Evolutionary conservation across 805 yeast species (phyloP).

Genomic region (Candida maris): DNA sequence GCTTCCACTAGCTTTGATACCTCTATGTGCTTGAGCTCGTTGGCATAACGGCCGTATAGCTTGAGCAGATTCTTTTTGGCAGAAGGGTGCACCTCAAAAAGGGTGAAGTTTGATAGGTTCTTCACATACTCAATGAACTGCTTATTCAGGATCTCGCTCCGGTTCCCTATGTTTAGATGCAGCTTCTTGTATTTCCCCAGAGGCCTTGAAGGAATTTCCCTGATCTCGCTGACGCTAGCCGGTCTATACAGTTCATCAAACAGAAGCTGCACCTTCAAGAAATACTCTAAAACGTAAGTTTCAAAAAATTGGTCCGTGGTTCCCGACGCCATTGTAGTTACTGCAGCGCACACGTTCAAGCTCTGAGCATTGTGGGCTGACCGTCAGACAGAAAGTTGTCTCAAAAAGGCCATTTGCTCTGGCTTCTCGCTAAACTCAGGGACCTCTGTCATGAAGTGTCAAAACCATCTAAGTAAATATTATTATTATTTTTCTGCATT

Average conservation of each 20-base stretch:
- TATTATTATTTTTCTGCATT: too few species aligned
- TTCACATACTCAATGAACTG: conserved; percentile 18
- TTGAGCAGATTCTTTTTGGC: conserved; percentile 13
- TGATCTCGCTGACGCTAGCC: conserved; percentile 18
- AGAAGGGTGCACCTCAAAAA: conserved; percentile 13
- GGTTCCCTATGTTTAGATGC: conserved; percentile 21
- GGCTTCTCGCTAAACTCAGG: too few species aligned
- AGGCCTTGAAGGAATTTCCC: conserved; percentile 19
- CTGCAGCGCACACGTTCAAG: too few species aligned
- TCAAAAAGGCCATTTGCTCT: conserved; percentile 1
- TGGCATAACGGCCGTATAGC: conserved; percentile 13
- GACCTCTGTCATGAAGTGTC: too few species aligned
- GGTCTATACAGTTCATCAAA: conserved; percentile 20
- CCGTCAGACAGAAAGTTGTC: neutral
- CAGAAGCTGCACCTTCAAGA: conserved; percentile 24
- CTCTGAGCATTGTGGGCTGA: neutral
- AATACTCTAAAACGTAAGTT: conserved; percentile 24
- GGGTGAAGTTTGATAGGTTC: conserved; percentile 14
- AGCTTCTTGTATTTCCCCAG: conserved; percentile 15
- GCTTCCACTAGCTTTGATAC: conserved; percentile 9
- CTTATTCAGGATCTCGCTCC: conserved; percentile 22
- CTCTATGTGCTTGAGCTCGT: conserved; percentile 17
- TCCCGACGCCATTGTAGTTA: conserved; percentile 1
- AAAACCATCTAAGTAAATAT: too few species aligned
- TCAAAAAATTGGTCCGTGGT: conserved; percentile 12